Conservation (phyloP, 2,329 filamentous ascomycete species). For the Bisporella sp. region DNA sequence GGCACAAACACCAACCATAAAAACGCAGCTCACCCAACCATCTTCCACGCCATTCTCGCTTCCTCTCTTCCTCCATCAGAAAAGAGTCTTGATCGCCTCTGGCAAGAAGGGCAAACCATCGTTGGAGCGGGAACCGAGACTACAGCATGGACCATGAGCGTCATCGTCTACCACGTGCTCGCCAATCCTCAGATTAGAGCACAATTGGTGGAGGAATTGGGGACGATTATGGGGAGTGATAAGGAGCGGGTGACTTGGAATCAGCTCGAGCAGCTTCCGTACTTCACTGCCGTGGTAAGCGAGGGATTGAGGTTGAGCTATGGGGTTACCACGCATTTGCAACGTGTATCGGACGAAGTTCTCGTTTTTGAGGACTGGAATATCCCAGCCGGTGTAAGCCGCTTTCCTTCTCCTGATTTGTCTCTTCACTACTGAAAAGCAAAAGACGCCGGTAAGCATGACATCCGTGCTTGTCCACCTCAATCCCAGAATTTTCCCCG, state of each 20-base stretch:
- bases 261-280: slow-evolving; percentile 24
- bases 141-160: slow-evolving; percentile 26
- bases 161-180: slow-evolving; percentile 31
- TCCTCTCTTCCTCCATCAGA: slow-evolving; percentile 27
- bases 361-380: slow-evolving; percentile 14
- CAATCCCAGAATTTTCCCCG: slow-evolving; percentile 30
- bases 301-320: slow-evolving; percentile 28
- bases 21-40: slow-evolving; percentile 14
- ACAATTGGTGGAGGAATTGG: slow-evolving; percentile 30
- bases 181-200: slow-evolving; percentile 23
- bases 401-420: too few relatives aligned
- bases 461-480: slow-evolving; percentile 33
- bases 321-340: slow-evolving; percentile 24
- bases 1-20: slow-evolving; percentile 3
- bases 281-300: slow-evolving; percentile 27
- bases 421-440: too few relatives aligned
- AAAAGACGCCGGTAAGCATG: slow-evolving; percentile 28
- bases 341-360: slow-evolving; percentile 19
- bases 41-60: slow-evolving; percentile 20
- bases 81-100: slow-evolving; percentile 26
- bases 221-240: slow-evolving; percentile 8
- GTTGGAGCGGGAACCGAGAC: slow-evolving; percentile 32
- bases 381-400: slow-evolving; percentile 15
- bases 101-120: slow-evolving; percentile 27
- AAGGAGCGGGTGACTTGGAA: background rate